A percentile compares a stretch with the other conserved stretches of the same genome.
These are phyloP conservation scores for Diutina neorugosa DNA, from an alignment of 1,139 yeast species.

Conservation along the genomic window DNA sequence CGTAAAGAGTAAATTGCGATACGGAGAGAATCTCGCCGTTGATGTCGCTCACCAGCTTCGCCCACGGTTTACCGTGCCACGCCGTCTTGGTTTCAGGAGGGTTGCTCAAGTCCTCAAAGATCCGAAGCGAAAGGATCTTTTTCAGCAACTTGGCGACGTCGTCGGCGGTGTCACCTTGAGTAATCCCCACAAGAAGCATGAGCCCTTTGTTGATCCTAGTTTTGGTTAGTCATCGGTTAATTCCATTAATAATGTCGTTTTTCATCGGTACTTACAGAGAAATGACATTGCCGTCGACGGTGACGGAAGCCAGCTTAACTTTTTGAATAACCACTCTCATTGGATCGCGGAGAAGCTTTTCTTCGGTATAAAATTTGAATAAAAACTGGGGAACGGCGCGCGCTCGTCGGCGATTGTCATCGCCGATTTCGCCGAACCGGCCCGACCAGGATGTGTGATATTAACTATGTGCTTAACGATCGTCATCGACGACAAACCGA, in stretches of 20 bases:
- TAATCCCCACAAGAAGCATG: constrained; percentile 73
- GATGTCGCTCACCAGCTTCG: constrained; percentile 19
- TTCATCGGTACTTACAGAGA: constrained; percentile 32
- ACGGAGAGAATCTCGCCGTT: constrained; percentile 45
- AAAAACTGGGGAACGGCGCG: neutral
- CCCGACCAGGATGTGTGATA: neutral
- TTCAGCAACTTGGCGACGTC: constrained; percentile 62
- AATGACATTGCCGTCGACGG: constrained; percentile 57
- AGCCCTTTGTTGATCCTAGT: constrained; percentile 51
- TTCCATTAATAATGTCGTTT: neutral
- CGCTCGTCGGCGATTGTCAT: neutral
- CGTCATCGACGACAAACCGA: constrained; percentile 40
- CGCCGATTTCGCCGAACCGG: too few species aligned
- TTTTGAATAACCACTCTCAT: constrained; percentile 88
- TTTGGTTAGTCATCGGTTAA: neutral
- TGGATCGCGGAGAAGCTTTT: neutral
- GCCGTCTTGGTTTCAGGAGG: constrained; percentile 21
- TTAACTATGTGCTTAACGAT: constrained; percentile 7
- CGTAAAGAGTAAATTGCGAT: constrained; percentile 84
- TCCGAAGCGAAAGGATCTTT: constrained; percentile 49
- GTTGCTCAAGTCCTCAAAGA: constrained; percentile 50
- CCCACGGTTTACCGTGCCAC: constrained; percentile 57
- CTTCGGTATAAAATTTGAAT: neutral
- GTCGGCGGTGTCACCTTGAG: constrained; percentile 59
- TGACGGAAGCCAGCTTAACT: constrained; percentile 78